Base-by-base conservation (phyloP, 148 eudicot genomes). In the Nyssa sinensis region DNA sequence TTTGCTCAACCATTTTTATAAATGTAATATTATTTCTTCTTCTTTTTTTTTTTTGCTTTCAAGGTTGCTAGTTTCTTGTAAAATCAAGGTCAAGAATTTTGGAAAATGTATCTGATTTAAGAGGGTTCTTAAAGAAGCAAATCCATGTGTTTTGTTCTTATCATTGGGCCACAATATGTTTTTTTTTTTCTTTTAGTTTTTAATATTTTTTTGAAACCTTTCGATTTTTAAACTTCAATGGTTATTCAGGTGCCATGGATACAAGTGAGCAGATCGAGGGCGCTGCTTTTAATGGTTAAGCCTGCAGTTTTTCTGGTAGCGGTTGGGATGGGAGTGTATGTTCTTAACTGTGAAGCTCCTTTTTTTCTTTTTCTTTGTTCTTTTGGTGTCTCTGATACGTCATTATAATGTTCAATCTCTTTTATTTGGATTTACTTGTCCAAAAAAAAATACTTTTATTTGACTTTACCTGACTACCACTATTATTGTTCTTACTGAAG, bases 201-300 rank as follows among this genome's bases (percentile, higher is more conserved):
- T n/a, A n/a, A n/a, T n/a, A 19, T 17, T 74, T 55, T 58, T 49
- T 47, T 47, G 57, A 10, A 24, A 12, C 32, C 23, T 5, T 23
- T 69, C 7, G 57, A 29, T 74, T 8, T 23, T 58, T 44, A 6
- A 37, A 19, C 2, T 67, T 44, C 6, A 32, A 47, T 64, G 39
- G 24, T 77, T 27, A 32, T 55, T 74, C 84, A 94, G 98, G 93
- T 86, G 28, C 98, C 97, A 21, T 92, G 93, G 93, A 92, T 95
- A 79, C 98, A 95, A 86, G 92, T 95, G 71, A 95, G 98, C 85
- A 90, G 84, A 89, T 92, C 98, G 51, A 88, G 97, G 73, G 84
- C 98, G 0, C 80, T 95, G 81, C 92, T 95, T 34, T 75, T 92
- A 81, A 86, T 86, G 92, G 96, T 95, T 74, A 85, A 88, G 64